Evolutionary conservation across 768 basidiomycete species (phyloP).

Genomic region (Naganishia vishniacii): DNA sequence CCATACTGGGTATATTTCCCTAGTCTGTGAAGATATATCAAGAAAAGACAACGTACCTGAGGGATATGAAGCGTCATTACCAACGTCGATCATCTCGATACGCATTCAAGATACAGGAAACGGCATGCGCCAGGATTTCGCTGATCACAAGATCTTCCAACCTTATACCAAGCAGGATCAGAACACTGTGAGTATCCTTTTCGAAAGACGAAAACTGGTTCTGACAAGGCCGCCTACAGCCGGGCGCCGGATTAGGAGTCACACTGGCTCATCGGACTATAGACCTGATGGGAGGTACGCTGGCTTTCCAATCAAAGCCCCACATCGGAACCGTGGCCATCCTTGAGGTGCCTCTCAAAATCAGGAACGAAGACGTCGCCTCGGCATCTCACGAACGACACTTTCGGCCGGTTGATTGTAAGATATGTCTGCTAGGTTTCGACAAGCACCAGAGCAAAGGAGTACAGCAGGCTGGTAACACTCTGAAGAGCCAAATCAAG

Average conservation of each 20-base stretch:
- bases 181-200: slow-evolving; percentile 9
- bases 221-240: background rate
- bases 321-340: slow-evolving; percentile 40
- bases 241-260: slow-evolving; percentile 42
- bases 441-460: background rate
- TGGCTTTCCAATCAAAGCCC: slow-evolving; percentile 37
- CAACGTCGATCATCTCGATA: slow-evolving; percentile 37
- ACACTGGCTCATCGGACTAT: slow-evolving; percentile 43
- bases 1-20: slow-evolving; percentile 38
- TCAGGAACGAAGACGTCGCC: slow-evolving; percentile 9
- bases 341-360: slow-evolving; percentile 39
- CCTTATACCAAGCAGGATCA: slow-evolving; percentile 42
- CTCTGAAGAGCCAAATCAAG: slow-evolving; percentile 4
- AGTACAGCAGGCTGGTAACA: background rate
- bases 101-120: slow-evolving; percentile 42
- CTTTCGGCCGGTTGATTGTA: slow-evolving; percentile 2
- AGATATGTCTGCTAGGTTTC: slow-evolving; percentile 9
- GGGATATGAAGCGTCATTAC: slow-evolving; percentile 40
- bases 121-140: slow-evolving; percentile 44
- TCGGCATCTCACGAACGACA: slow-evolving; percentile 6
- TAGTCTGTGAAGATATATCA: slow-evolving; percentile 43
- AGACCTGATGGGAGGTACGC: slow-evolving; percentile 43
- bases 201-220: background rate
- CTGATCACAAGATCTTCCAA: slow-evolving; percentile 34
- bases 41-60: slow-evolving; percentile 35